Evolutionary conservation across 257 asterid species (phyloP), one percentile per base, ranked within the genome.

Genomic region (Salvia hispanica): DNA sequence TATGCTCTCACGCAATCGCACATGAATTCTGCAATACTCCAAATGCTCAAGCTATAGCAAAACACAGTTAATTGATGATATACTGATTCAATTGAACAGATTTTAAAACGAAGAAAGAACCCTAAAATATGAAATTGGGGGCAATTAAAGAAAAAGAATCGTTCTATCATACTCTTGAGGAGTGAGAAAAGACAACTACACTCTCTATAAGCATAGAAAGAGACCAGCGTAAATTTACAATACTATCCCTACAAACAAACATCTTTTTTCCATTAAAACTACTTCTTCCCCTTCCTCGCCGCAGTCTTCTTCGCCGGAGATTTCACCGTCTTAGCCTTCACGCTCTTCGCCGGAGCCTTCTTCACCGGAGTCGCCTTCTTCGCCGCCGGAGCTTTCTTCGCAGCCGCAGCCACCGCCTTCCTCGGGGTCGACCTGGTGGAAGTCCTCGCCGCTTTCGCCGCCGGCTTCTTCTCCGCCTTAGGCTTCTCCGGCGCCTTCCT

Each of bases 401-500:
- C 34, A 0, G 86, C 47, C 12, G 45, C 45, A 9, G 45, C 79
- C 1, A 80, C 76, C 1, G 72, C 79, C 75, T 76, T 81, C 79
- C 76, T 79, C 7, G 95, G 95, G 10, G 85, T 79, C n/a, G 88
- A 57, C 75, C 84, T 81, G 0, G 85, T 76, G 13, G 86, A 55
- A 0, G 86, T 83, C 71, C 52, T 84, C 2, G 87, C 77, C 6
- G 55, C 91, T 79, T 87, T 87, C 2, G 86, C 85, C 0, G 83
- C 78, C 16, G 73, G 80, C 47, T 81, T 81, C 72, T 79, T 84
- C 71, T 73, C 84, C 31, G 72, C 69, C 75, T 78, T 78, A 2
- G 79, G 33, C 72, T 72, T 84, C 69, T 77, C 88, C 7, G 83
- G 82, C 2, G 83, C 84, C 73, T 82, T 87, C 59, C 88, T 72